These are phyloP conservation scores for Chrysoporthe austroafricana DNA, from an alignment of 2,329 filamentous ascomycete species.

Conservation along the genomic window DNA sequence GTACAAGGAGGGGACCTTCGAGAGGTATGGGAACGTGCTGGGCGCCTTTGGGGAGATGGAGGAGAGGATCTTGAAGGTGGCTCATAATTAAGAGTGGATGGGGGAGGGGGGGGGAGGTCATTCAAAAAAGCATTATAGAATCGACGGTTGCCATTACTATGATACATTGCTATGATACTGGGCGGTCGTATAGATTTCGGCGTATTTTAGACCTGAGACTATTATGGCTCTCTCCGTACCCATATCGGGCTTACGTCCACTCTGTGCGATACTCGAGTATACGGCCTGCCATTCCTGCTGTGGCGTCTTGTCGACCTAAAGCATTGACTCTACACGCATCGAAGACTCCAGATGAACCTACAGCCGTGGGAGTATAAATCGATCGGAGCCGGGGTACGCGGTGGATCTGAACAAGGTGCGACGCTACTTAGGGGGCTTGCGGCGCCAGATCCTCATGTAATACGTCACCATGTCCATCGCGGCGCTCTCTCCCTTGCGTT, in stretches of 20 bases:
- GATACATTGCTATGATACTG: not conserved
- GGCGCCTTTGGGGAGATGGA: constrained; percentile 80
- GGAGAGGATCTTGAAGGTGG: constrained; percentile 59
- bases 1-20: constrained; percentile 75
- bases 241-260: too few species aligned
- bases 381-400: not conserved
- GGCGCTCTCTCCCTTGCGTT: not conserved
- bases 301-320: too few species aligned
- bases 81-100: constrained; percentile 34
- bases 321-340: too few species aligned
- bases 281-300: too few species aligned
- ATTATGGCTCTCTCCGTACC: too few species aligned
- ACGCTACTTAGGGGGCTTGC: not conserved
- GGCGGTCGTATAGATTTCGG: not conserved
- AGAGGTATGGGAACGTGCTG: constrained; percentile 76
- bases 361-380: too few species aligned
- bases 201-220: too few species aligned
- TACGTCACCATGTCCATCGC: constrained; percentile 20
- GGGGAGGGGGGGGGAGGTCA: not conserved
- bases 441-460: not conserved
- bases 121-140: not conserved
- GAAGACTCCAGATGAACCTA: too few species aligned
- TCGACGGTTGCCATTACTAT: not conserved
- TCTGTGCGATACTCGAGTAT: too few species aligned
- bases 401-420: not conserved